Evolutionary conservation across 495 filamentous ascomycete genomes (phyloP), one percentile per base, ranked within the genome.

Genomic region (Daldinia loculata): DNA sequence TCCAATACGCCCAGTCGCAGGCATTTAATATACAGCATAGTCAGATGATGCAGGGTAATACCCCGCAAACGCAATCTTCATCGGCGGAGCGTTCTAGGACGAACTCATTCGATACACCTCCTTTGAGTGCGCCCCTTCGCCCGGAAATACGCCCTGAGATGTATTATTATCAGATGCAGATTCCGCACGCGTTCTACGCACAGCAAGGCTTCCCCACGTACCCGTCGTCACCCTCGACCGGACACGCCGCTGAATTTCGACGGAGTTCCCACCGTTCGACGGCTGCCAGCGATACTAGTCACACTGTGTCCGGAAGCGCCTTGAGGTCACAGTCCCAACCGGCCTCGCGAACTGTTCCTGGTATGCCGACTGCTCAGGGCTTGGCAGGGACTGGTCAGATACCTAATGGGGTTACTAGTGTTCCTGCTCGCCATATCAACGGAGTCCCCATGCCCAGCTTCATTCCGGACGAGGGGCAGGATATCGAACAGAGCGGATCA

Each of bases 311-410:
- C 53, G 82, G 78, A 43, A 84, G 83, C 61, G 69, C 82, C 24
- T 75, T 86, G 66, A 81, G 86, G 63, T 88, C 86, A 55, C 86
- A 88, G 72, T 88, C 86, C 30, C 86, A 87, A 70, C 86, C 86
- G 60, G 85, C 86, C 6, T 80, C 82, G 39, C 80, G 86, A 41
- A 81, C 81, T 6, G 64, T 61, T 55, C 24, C 65, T 34, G 63
- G 51, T 38, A 59, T 70, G 4, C 72, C 61, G 14, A 41, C 38
- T 27, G 50, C 38, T 29, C 75, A 74, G 22, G 41, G 71, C 57
- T 12, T 81, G 69, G 60, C 69, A 45, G 29, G 70, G 50, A 11
- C 61, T 66, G 29, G 67, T 50, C 80, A 78, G 63, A 66, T 76
- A 19, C 63, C 68, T 19, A 79, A 77, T 51, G 78, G 77, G 9